Evolutionary conservation across 805 yeast species (phyloP).

Genomic region (Tetrapisispora phaffii): DNA sequence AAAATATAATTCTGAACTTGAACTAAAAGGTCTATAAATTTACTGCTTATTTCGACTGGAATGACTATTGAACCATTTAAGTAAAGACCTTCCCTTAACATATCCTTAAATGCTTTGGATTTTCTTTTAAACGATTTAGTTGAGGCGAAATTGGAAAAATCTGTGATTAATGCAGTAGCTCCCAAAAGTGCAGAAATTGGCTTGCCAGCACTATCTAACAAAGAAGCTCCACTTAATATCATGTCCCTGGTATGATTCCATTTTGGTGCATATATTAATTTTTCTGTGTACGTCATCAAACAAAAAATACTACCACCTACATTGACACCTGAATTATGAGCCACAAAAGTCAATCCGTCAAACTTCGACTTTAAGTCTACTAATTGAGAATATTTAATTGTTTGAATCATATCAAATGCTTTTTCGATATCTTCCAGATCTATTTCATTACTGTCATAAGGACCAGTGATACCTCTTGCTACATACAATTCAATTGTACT

Average conservation of each 20-base stretch:
- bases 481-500: constrained; percentile 78
- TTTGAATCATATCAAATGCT: constrained; percentile 59
- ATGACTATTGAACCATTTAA: constrained; percentile 58
- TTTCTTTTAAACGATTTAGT: constrained; percentile 50
- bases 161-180: constrained; percentile 77
- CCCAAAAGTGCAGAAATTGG: constrained; percentile 56
- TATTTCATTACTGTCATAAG: constrained; percentile 44
- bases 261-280: constrained; percentile 76
- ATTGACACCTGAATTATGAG: constrained; percentile 85
- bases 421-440: constrained; percentile 70
- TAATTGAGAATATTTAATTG: constrained; percentile 74
- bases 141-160: constrained; percentile 48
- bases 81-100: constrained; percentile 39
- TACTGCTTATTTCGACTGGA: constrained; percentile 73
- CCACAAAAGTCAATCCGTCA: constrained; percentile 59
- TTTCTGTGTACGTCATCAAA: constrained; percentile 61
- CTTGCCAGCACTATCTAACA: constrained; percentile 47
- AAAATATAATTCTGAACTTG: constrained; percentile 57
- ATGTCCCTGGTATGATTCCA: constrained; percentile 94
- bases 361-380: constrained; percentile 48
- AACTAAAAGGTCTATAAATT: constrained; percentile 71
- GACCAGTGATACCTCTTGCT: constrained; percentile 65
- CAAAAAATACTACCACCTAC: constrained; percentile 92
- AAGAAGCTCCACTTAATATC: constrained; percentile 62
- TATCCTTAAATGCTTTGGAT: constrained; percentile 55